Evolutionary conservation across 495 filamentous ascomycete species (phyloP), one percentile per base, ranked within the genome.

Genomic region (Penicillium atrosanguineum): DNA sequence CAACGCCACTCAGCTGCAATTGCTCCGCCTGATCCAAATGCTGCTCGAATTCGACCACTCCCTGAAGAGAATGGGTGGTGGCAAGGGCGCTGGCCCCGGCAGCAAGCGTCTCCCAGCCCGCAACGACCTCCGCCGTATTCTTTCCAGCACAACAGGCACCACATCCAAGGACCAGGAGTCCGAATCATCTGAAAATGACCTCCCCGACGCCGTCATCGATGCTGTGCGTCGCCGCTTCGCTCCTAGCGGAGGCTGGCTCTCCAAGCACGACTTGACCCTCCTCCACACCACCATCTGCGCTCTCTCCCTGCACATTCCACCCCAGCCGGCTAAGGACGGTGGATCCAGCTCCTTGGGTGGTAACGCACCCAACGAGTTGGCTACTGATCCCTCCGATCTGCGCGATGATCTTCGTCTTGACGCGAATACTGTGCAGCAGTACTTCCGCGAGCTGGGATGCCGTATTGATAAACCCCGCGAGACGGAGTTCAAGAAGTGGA

Each of bases 381-480:
- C 85, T 40, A 87, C 90, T 21, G 89, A 96, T 67, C 84, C 85
- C 11, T 77, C 78, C 20, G 83, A 91, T 62, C 70, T 97, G 54
- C 82, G 84, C 52, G 83, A 88, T 43, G 94, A 98, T 64, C 73
- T 98, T 41, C 79, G 80, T 53, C 60, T 97, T 28, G 89, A 94
- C 55, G 79, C 81, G 47, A 82, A 78, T 59, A 76, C 82, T 62
- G 60, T 75, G 20, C 46, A 53, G 46, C 70, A 75, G 58, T 92
- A 91, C 63, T 96, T 92, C 78, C 69, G 75, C 29, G 92, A 96
- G 65, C 79, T 98, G 60, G 94, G 94, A 2, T 93, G 89, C 53
- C 56, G 66, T 2, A 60, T 78, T 42, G 68, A 74, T 34, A 61
- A 62, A 57, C 72, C 74, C 15, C 67, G 69, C 19, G 76, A 78